Percentiles rank a stretch among this genome's conserved stretches.
phyloP scores from a whole-genome alignment of 2,329 filamentous ascomycete genomes.

The Colletotrichum lentis region DNA sequence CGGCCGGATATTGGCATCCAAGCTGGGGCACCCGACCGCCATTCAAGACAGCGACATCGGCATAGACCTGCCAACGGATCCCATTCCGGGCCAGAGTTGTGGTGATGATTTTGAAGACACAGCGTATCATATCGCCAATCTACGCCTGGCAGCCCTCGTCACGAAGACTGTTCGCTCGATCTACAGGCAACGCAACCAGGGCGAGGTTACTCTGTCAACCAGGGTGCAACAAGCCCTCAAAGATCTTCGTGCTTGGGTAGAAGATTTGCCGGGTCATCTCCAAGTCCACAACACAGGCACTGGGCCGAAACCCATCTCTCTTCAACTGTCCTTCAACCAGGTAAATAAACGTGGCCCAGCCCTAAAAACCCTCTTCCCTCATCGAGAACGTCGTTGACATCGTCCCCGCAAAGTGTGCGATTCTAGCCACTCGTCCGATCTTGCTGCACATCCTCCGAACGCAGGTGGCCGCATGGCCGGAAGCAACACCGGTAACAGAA shows the following conservation, averaged over 20 bases:
- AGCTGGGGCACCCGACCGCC: constrained; percentile 57
- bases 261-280: constrained; percentile 45
- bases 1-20: constrained; percentile 58
- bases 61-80: constrained; percentile 52
- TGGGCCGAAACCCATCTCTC: constrained; percentile 43
- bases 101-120: constrained; percentile 45
- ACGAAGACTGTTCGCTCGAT: constrained; percentile 45
- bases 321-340: constrained; percentile 50
- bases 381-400: constrained; percentile 33
- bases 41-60: constrained; percentile 59
- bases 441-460: constrained; percentile 47
- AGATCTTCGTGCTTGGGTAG: constrained; percentile 46
- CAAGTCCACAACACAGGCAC: constrained; percentile 43
- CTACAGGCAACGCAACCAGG: constrained; percentile 44
- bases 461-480: constrained; percentile 39
- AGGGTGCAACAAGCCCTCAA: constrained; percentile 47
- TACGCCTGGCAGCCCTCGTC: constrained; percentile 49
- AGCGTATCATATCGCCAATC: constrained; percentile 46
- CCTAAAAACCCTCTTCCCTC: too few species aligned
- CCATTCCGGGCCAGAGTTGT: neutral
- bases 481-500: constrained; percentile 36
- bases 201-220: constrained; percentile 44
- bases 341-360: neutral
- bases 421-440: constrained; percentile 47
- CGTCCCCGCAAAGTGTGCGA: constrained; percentile 43